These are phyloP conservation scores for Rhododendron vialii DNA, from an alignment of 148 eudicot species.

Conservation along the genomic window DNA sequence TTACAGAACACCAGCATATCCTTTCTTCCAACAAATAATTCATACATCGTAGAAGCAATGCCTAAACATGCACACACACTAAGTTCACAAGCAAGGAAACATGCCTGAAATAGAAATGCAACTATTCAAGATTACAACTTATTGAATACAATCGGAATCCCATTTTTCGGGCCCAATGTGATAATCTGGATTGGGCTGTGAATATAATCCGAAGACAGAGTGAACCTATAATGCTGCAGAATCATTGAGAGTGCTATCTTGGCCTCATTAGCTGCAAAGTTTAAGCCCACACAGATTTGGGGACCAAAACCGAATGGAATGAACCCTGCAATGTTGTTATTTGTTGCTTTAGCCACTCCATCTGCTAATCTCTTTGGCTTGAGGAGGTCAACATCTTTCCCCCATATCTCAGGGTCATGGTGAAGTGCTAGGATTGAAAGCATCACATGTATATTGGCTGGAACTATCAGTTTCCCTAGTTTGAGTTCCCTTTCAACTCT, in stretches of 20 bases:
- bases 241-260: slow-evolving; percentile 14
- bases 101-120: not conserved
- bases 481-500: slow-evolving; percentile 1
- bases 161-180: not conserved
- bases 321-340: not conserved
- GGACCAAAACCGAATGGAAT: slow-evolving; percentile 9
- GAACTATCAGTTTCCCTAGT: not conserved
- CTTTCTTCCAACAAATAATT: too few species aligned
- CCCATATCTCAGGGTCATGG: slow-evolving; percentile 12
- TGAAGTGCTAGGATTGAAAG: not conserved
- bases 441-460: not conserved
- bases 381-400: slow-evolving; percentile 7
- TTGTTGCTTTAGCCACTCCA: slow-evolving; percentile 9
- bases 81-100: not conserved
- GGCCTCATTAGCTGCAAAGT: not conserved
- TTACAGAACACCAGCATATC: too few species aligned
- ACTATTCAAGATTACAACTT: not conserved
- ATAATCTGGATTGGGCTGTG: not conserved
- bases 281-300: not conserved
- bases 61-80: not conserved
- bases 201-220: not conserved
- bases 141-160: not conserved
- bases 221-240: slow-evolving; percentile 1
- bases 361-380: slow-evolving; percentile 9
- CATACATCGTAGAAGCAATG: not conserved